phyloP scores from a whole-genome alignment of 106 monocot species.

The Alisma plantagoaquatica region DNA sequence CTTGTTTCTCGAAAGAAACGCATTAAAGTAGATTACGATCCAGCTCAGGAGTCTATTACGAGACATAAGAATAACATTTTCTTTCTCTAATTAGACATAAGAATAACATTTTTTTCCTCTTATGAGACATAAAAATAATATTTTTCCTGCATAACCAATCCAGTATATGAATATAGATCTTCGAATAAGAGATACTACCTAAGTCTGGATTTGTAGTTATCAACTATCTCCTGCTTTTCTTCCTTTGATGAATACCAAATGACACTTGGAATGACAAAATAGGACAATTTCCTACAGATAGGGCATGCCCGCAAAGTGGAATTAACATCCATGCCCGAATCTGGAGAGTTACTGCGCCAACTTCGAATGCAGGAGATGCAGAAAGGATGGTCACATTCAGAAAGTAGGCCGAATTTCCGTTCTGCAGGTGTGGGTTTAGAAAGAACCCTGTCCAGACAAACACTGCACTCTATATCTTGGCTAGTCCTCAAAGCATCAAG shows the following conservation, averaged over 20 bases:
- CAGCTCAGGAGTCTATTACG: no score
- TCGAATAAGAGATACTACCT: slow-evolving; percentile 49
- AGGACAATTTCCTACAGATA: slow-evolving; percentile 85
- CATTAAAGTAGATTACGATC: no score
- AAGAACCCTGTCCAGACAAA: slow-evolving; percentile 85
- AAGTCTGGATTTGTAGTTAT: slow-evolving; percentile 79
- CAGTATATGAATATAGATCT: no score
- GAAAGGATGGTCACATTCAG: slow-evolving; percentile 97
- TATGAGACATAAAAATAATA: no score
- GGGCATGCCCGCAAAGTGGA: slow-evolving; percentile 80
- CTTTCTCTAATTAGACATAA: no score
- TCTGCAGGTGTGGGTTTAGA: slow-evolving; percentile 82
- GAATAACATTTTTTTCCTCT: no score
- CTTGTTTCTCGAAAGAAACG: no score
- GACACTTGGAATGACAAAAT: slow-evolving; percentile 95
- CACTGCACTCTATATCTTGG: slow-evolving; percentile 95
- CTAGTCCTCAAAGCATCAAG: slow-evolving; percentile 74
- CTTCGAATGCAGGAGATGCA: slow-evolving; percentile 93
- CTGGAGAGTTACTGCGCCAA: slow-evolving; percentile 86
- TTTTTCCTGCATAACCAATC: no score
- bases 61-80: no score
- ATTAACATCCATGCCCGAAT: slow-evolving; percentile 85
- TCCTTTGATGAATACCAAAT: slow-evolving; percentile 88
- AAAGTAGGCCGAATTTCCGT: slow-evolving; percentile 93
- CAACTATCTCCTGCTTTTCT: slow-evolving; percentile 81